A percentile compares a stretch with the other conserved stretches of the same genome.
Evolutionary conservation across 345 rosid species (phyloP).

Genomic region (Pugionium dolabratum): DNA sequence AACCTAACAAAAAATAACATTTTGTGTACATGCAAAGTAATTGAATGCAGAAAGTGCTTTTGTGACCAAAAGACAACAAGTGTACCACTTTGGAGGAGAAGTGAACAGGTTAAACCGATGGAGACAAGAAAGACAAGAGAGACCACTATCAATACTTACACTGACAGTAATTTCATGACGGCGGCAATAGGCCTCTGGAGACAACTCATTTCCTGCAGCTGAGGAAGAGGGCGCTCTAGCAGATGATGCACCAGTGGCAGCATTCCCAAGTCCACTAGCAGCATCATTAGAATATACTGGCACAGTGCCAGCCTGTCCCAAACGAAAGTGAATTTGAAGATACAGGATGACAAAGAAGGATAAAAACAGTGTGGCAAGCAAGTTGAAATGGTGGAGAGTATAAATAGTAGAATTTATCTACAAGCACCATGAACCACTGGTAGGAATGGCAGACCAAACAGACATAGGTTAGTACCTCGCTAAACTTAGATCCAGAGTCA

Average conservation of each 20-base stretch:
- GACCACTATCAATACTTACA: conserved; percentile 49
- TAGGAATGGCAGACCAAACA: neutral
- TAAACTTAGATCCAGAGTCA: conserved; percentile 51
- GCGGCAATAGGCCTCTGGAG: conserved; percentile 71
- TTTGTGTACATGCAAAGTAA: too few species aligned
- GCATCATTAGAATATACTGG: conserved; percentile 33
- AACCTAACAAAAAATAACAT: neutral
- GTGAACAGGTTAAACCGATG: neutral
- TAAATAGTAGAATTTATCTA: neutral
- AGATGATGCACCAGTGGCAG: conserved; percentile 44
- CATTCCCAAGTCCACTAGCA: conserved; percentile 43
- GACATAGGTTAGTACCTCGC: conserved; percentile 50
- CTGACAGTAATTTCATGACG: conserved; percentile 79
- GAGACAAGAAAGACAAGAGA: neutral
- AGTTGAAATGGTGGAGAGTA: neutral
- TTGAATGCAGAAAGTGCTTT: too few species aligned
- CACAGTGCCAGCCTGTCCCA: conserved; percentile 28
- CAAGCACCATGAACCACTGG: conserved; percentile 6
- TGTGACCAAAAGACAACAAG: neutral
- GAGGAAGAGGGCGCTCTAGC: conserved; percentile 44
- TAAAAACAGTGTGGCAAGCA: conserved; percentile 1
- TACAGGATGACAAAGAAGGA: neutral
- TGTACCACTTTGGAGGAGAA: neutral
- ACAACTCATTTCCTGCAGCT: conserved; percentile 48
- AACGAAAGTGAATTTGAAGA: neutral